Percentiles rank a stretch among this genome's conserved stretches.
Conservation (phyloP, 2,329 filamentous ascomycete genomes). For the Daldinia eschscholtzii region DNA sequence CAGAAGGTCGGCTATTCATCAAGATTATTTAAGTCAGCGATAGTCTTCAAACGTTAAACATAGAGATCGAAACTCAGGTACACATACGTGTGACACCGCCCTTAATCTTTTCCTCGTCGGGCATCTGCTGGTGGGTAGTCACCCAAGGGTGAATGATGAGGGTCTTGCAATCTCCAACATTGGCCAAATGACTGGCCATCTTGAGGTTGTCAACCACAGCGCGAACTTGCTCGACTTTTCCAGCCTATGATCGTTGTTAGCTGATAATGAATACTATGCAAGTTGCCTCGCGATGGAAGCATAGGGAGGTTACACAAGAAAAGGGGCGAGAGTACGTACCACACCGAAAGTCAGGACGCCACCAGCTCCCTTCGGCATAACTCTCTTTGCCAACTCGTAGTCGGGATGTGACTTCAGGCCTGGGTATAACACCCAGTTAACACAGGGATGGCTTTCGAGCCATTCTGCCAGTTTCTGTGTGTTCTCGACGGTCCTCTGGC, state of each 20-base stretch:
- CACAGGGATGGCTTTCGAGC: conserved; percentile 75
- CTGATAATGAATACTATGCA: conserved; percentile 55
- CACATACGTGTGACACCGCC: conserved; percentile 70
- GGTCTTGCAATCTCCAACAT: conserved; percentile 80
- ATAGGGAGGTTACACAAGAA: conserved; percentile 10
- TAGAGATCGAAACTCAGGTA: conserved; percentile 11
- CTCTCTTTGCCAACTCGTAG: conserved; percentile 75
- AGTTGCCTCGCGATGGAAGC: conserved; percentile 8
- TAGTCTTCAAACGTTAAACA: background rate
- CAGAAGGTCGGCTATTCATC: conserved; percentile 65
- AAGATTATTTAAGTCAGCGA: conserved; percentile 21
- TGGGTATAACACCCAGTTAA: conserved; percentile 79
- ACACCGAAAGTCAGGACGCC: conserved; percentile 80
- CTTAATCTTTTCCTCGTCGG: conserved; percentile 72
- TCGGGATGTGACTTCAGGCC: conserved; percentile 74
- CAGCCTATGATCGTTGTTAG: conserved; percentile 62
- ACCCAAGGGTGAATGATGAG: conserved; percentile 79
- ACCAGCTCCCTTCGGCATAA: conserved; percentile 75
- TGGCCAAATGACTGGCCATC: conserved; percentile 79
- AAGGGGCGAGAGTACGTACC: conserved; percentile 61
- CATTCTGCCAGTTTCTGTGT: conserved; percentile 74
- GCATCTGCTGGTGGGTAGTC: conserved; percentile 78
- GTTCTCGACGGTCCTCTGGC: conserved; percentile 75
- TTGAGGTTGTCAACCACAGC: conserved; percentile 79
- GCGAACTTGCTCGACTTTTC: conserved; percentile 53